Percentiles rank a stretch among this genome's conserved stretches.
Evolutionary conservation across 139 green algal genomes (phyloP).

Genomic region (Asterochloris erici): DNA sequence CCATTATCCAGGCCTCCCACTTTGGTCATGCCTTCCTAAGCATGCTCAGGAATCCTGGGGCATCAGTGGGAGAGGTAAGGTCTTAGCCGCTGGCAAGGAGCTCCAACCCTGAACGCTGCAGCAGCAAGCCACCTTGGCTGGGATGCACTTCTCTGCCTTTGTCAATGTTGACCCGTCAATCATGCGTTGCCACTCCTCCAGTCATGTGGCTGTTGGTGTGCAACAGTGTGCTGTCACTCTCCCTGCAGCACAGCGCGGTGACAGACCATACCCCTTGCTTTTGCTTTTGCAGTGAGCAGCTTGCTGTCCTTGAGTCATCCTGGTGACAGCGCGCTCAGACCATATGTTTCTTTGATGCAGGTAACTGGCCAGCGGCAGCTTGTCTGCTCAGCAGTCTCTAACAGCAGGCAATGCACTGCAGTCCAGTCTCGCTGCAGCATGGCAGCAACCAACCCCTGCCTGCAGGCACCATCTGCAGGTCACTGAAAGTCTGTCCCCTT

Average conservation of each 20-base stretch:
- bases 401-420: neutral
- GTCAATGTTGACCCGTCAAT: neutral
- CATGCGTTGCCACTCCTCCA: neutral
- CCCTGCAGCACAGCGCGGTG: too few species aligned
- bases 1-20: conserved; percentile 45
- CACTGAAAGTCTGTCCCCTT: neutral
- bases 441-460: neutral
- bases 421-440: neutral
- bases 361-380: neutral
- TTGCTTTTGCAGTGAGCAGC: too few species aligned
- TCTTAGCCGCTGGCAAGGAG: conserved; percentile 19
- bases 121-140: neutral
- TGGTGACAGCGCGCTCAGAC: too few species aligned
- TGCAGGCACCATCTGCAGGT: neutral
- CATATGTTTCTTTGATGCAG: too few species aligned
- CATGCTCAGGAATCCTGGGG: conserved; percentile 33
- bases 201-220: neutral
- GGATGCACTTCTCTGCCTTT: neutral
- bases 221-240: neutral
- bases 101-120: neutral
- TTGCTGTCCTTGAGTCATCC: too few species aligned
- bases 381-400: neutral
- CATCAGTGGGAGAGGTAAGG: conserved; percentile 30
- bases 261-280: too few species aligned
- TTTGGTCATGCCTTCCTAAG: conserved; percentile 69